A percentile compares a stretch with the other conserved stretches of the same genome.
Evolutionary conservation across 768 basidiomycete genomes (phyloP).

Genomic region (Termitomyces sp.): DNA sequence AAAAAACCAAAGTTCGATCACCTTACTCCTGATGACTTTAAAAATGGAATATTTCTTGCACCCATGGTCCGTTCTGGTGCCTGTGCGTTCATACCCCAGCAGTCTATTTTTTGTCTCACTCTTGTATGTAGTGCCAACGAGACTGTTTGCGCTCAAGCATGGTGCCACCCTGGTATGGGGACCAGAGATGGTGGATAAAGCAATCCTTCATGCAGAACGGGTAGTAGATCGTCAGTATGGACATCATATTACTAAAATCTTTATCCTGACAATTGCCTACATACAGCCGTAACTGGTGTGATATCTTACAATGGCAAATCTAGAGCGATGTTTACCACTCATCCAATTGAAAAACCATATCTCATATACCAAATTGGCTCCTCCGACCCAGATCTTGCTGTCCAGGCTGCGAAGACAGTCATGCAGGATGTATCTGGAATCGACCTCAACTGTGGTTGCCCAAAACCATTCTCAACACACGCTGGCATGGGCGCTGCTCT

Average conservation of each 20-base stretch:
- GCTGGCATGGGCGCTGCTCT: constrained; percentile 96
- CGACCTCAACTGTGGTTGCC: constrained; percentile 97
- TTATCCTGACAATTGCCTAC: background rate
- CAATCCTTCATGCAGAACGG: constrained; percentile 80
- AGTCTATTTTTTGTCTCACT: constrained; percentile 9
- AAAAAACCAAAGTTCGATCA: constrained; percentile 56
- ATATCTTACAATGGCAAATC: constrained; percentile 81
- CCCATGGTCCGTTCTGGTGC: constrained; percentile 98
- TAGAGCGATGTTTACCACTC: constrained; percentile 84
- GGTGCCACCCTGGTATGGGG: constrained; percentile 95
- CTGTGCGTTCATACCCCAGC: constrained; percentile 39
- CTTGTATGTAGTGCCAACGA: constrained; percentile 63
- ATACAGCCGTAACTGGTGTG: constrained; percentile 74
- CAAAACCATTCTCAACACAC: constrained; percentile 92
- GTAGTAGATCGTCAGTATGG: constrained; percentile 72
- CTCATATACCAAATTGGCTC: constrained; percentile 96
- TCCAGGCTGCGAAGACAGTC: constrained; percentile 84
- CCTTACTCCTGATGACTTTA: constrained; percentile 71
- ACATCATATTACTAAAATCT: constrained; percentile 3
- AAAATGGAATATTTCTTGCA: constrained; percentile 88
- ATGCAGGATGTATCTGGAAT: constrained; percentile 87
- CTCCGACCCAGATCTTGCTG: constrained; percentile 82
- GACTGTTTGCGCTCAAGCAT: constrained; percentile 83
- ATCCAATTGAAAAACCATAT: constrained; percentile 91
- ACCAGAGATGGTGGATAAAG: constrained; percentile 95